phyloP scores from a whole-genome alignment of 495 filamentous ascomycete genomes.

The Aspergillus haitiensis region DNA sequence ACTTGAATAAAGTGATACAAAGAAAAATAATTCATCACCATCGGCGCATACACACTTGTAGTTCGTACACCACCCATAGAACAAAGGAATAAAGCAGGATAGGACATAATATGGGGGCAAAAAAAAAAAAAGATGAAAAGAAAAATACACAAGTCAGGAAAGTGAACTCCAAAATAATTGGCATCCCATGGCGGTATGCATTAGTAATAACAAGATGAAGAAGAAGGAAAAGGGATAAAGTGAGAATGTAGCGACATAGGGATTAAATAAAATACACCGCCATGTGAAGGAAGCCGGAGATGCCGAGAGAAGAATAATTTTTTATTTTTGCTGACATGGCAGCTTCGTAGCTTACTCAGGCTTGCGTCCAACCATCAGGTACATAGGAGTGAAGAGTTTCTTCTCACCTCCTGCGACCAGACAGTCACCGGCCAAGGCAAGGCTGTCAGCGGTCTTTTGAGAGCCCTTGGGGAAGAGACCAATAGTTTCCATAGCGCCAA shows the following conservation, averaged over 20 bases:
- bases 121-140: slow-evolving; percentile 5
- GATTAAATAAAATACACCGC: slow-evolving; percentile 29
- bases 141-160: slow-evolving; percentile 7
- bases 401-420: slow-evolving; percentile 87
- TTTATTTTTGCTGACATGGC: slow-evolving; percentile 15
- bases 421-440: slow-evolving; percentile 80
- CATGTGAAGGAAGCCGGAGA: slow-evolving; percentile 19
- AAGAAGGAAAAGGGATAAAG: slow-evolving; percentile 13
- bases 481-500: slow-evolving; percentile 74
- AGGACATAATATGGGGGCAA: slow-evolving; percentile 14
- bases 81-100: slow-evolving; percentile 3
- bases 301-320: slow-evolving; percentile 6
- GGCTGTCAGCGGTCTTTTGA: slow-evolving; percentile 90
- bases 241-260: slow-evolving; percentile 2
- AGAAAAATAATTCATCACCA: slow-evolving; percentile 24
- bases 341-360: slow-evolving; percentile 50
- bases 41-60: slow-evolving; percentile 24
- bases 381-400: slow-evolving; percentile 98
- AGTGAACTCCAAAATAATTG: slow-evolving; percentile 12
- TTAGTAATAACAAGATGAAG: slow-evolving; percentile 21
- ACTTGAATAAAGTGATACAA: background rate
- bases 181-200: slow-evolving; percentile 29
- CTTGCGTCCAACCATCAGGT: slow-evolving; percentile 96
- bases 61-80: slow-evolving; percentile 22
- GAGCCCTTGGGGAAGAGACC: slow-evolving; percentile 79